phyloP scores from a whole-genome alignment of 176 grass and related monocot species.

The maize (Zea mays) region DNA sequence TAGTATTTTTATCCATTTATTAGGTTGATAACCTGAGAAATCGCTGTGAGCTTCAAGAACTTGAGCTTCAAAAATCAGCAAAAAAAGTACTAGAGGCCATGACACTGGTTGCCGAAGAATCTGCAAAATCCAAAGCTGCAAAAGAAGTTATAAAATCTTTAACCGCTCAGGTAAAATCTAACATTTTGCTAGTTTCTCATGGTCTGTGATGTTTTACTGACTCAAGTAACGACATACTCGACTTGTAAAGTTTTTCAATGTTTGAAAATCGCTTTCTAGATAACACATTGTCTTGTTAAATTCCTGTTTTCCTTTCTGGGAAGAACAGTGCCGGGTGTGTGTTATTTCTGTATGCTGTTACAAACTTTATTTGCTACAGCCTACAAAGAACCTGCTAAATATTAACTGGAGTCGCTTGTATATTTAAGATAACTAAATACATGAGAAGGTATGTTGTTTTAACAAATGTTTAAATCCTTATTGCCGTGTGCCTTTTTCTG shows the following conservation, averaged over 20 bases:
- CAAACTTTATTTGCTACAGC: neutral
- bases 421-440: conserved; percentile 1
- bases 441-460: neutral
- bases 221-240: conserved; percentile 11
- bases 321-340: neutral
- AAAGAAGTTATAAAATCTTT: conserved; percentile 99
- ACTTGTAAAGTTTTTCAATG: neutral
- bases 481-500: conserved; percentile 10
- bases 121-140: conserved; percentile 93
- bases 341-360: neutral
- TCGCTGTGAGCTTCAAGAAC: conserved; percentile 73
- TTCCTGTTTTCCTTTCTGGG: neutral
- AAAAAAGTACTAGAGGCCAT: conserved; percentile 81
- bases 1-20: conserved; percentile 32
- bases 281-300: neutral
- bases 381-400: neutral
- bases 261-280: conserved; percentile 8
- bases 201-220: conserved; percentile 1
- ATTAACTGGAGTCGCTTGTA: neutral
- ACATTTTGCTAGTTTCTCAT: conserved; percentile 12
- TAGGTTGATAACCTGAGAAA: conserved; percentile 90
- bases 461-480: conserved; percentile 11
- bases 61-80: conserved; percentile 70
- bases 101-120: conserved; percentile 79
- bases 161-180: conserved; percentile 73